Base-by-base conservation (phyloP, 306 rosid genomes). In the Citrullus mucosospermus region DNA sequence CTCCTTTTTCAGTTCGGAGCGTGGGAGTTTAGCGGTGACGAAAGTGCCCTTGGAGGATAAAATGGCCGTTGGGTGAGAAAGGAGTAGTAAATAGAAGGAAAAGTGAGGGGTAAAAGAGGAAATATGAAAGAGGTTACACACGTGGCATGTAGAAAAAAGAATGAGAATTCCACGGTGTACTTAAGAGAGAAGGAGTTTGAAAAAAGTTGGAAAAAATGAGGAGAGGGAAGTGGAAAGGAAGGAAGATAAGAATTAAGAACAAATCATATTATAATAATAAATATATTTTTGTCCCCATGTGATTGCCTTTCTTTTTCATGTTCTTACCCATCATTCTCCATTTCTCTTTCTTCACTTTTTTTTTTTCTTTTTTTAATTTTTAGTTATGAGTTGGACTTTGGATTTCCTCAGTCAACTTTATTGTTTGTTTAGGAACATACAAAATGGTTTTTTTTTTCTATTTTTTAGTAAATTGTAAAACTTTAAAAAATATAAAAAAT, bases 291-390 rank as follows among this genome's bases (percentile, higher is more conserved):
- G 77, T 72, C 60, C 76, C 77, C 77, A 72, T 50, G 59, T 72
- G 77, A 46, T 38, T 69, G 22, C 36, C 77, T 30, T 50, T 72
- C 43, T 16, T 50, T 72, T 50, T 72, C 77, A 72, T 46, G 77
- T 72, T 72, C 77, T 50, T 50, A 28, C 43, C 77, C 77, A 50
- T 72, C 77, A 72, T 72, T 72, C 59, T 46, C 53, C 57, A 72
- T 25, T 46, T 44, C 18, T 22, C 32, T 70, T 13, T 70, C 8
- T 71, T 48, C 8, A 0, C 6, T n/a, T 5, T 44, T 44, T 22
- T n/a, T 2, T 46, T 20, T n/a, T 41, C 8, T 18, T 16, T 32
- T 25, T 25, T 25, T 25, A 25, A 25, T 25, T 25, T 25, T 34
- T 34, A 34, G 11, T 38, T 67, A 13, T 67, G 51, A 67, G 32